Base-by-base conservation (phyloP, 345 rosid genomes). In the Bruguiera parviflora region DNA sequence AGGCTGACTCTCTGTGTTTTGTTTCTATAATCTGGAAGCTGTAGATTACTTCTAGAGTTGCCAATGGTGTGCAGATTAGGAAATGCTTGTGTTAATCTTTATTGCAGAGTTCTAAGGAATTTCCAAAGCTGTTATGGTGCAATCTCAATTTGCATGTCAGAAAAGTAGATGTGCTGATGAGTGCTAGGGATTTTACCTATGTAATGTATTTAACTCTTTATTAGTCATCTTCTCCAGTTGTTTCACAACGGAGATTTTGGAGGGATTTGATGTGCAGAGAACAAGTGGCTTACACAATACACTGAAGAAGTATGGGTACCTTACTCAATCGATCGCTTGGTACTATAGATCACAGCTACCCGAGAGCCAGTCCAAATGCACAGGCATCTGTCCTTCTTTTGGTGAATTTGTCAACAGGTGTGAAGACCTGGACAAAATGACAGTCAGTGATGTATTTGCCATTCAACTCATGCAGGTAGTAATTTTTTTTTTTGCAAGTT, bases 401-500 rank as follows among this genome's bases (percentile, higher is more conserved):
- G 78, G 82, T 68, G 82, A 85, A 68, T 94, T 94, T 72, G 70
- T 88, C 72, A 74, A 64, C 81, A 86, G 85, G 74, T 91, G 93
- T 78, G 82, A 86, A 77, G 97, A 91, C 32, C 84, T 86, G 35
- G 96, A 89, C 39, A 89, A 85, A 81, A 75, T 89, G 87, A 91
- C 96, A 33, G 86, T 89, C 61, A 79, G 96, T 64, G 98, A 91
- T 72, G 97, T 91, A 49, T 94, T 94, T 81, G 88, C 95, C 52
- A 82, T 79, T 73, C 96, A 91, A 83, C 95, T 94, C 70, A 91
- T 94, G 98, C 96, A 91, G 97, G 98, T 94, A 84, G 52, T 28
- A 28, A 35, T 8, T 69, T 13, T 75, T 70, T 22, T 75, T 72
- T 28, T 65, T 69, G 8, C 63, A 8, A 66, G 63, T 32, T 31